Conservation (phyloP, 1,139 yeast genomes). For the Blastobotrys apis region DNA sequence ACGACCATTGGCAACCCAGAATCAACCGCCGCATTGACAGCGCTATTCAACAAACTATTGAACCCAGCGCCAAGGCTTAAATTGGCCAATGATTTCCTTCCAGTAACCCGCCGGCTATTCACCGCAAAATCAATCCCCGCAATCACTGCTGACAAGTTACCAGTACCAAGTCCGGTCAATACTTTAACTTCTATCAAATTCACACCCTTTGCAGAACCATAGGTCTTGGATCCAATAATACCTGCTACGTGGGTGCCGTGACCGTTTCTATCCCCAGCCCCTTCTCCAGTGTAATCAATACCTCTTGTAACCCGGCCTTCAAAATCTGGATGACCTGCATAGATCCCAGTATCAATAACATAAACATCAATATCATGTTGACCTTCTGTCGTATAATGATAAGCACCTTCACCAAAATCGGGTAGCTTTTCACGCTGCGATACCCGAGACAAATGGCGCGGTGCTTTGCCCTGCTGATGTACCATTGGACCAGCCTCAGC, state of each 20-base stretch:
- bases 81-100: constrained; percentile 64
- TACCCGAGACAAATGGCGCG: constrained; percentile 65
- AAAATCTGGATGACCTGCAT: constrained; percentile 57
- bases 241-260: constrained; percentile 91
- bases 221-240: constrained; percentile 67
- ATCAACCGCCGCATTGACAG: constrained; percentile 66
- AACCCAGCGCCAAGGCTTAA: constrained; percentile 73
- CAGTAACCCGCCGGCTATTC: constrained; percentile 47
- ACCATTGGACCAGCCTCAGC: not conserved
- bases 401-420: constrained; percentile 9
- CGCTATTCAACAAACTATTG: constrained; percentile 63
- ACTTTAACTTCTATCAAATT: constrained; percentile 70
- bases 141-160: constrained; percentile 57
- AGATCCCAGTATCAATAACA: constrained; percentile 76
- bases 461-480: constrained; percentile 48
- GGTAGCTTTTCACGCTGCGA: constrained; percentile 48
- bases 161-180: constrained; percentile 60
- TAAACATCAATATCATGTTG: constrained; percentile 58
- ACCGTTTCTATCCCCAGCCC: constrained; percentile 61
- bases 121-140: constrained; percentile 77
- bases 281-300: constrained; percentile 59
- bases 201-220: constrained; percentile 73
- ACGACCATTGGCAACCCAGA: constrained; percentile 75
- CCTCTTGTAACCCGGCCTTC: constrained; percentile 59
- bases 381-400: constrained; percentile 40